Evolutionary conservation across 192 early-diverging fungal species (phyloP), one percentile per base, ranked within the genome.

Genomic region (Coemansia sp.): DNA sequence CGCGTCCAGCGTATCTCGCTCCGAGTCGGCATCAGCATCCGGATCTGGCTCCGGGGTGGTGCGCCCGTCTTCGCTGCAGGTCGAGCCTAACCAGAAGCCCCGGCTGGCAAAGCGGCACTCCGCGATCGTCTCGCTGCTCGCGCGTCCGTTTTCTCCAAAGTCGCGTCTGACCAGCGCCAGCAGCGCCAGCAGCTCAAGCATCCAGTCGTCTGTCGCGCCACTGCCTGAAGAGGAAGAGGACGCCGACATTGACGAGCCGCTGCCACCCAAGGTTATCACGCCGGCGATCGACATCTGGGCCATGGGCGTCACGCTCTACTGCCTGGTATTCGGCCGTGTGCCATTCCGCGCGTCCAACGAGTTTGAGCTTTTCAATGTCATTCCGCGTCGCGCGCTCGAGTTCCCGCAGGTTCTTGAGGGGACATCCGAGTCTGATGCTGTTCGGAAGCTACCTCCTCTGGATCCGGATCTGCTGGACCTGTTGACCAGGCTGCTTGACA

Each of bases 261-360:
- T 80, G 64, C 72, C 73, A 64, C 29, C 82, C 72, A 74, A 78
- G 28, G 85, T 84, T 10, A 88, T 91, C 17, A 91, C 90, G 25
- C 91, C 91, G 50, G 92, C 92, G 0, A 99, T 99, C 55, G 97
- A 99, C 73, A 88, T 99, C 11, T 99, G 97, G 97, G 97, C 97
- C 33, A 84, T 97, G 61, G 97, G 97, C 1, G 96, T 97, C 25
- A 97, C 94, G 10, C 84, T 99, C 16, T 99, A 94, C 80, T 97
- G 96, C 68, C 83, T 99, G 45, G 81, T 96, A 6, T 97, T 90
- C 77, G 97, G 97, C 8, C 79, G 84, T 34, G 93, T 94, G 56
- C 97, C 97, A 14, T 99, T 99, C 75, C 88, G 88, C 18, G 97
- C 95, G 7, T 88, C 93, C 22, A 95, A 91, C 29, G 97, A 99